These are phyloP conservation scores for Xerocomellus intermedius DNA, from an alignment of 768 basidiomycete genomes.

Conservation along the genomic window DNA sequence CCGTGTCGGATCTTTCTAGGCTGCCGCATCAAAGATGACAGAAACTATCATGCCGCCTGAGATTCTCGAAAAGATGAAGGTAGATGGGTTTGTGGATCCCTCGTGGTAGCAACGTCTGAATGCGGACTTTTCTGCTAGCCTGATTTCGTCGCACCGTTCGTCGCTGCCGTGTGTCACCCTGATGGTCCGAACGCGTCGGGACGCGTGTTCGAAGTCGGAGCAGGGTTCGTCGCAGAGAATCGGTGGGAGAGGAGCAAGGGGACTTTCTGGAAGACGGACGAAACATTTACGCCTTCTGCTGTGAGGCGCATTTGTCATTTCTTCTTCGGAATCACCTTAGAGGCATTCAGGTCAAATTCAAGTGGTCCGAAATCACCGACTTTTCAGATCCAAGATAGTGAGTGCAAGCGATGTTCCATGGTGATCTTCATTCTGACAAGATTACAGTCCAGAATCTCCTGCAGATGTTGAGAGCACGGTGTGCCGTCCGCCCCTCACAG, in stretches of 20 bases:
- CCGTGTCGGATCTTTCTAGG: slow-evolving; percentile 33
- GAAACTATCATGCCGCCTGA: slow-evolving; percentile 94
- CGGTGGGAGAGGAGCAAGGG: slow-evolving; percentile 93
- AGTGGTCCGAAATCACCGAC: slow-evolving; percentile 80
- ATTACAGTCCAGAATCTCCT: slow-evolving; percentile 58
- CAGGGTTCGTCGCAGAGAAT: slow-evolving; percentile 87
- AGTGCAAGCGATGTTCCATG: slow-evolving; percentile 24
- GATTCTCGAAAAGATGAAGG: slow-evolving; percentile 84
- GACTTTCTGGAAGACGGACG: slow-evolving; percentile 84
- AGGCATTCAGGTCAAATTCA: slow-evolving; percentile 63
- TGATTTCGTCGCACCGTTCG: slow-evolving; percentile 89
- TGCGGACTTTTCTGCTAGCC: slow-evolving; percentile 42
- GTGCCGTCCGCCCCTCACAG: slow-evolving; percentile 1
- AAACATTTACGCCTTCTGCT: slow-evolving; percentile 90
- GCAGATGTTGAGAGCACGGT: slow-evolving; percentile 63
- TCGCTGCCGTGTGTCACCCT: slow-evolving; percentile 83
- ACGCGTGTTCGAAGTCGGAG: slow-evolving; percentile 89
- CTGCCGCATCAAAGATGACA: slow-evolving; percentile 96
- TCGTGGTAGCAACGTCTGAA: neutral
- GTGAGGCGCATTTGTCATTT: slow-evolving; percentile 40
- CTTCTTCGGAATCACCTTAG: neutral
- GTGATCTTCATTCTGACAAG: slow-evolving; percentile 5
- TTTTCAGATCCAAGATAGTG: slow-evolving; percentile 72
- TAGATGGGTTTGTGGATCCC: slow-evolving; percentile 23
- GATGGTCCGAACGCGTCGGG: slow-evolving; percentile 78